Conservation (phyloP, 345 rosid genomes). For the Melaleuca quinquenervia region DNA sequence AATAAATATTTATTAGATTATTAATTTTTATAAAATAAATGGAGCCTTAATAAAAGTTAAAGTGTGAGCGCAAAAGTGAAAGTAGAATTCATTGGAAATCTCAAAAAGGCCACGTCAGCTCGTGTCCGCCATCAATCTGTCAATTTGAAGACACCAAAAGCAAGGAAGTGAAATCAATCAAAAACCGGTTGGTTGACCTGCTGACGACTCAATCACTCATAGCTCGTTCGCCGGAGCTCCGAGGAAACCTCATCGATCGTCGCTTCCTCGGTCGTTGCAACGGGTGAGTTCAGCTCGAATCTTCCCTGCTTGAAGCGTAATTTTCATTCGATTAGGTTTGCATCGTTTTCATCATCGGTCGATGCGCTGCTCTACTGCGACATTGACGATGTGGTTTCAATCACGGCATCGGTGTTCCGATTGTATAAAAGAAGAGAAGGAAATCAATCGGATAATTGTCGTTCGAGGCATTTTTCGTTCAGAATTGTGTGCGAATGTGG, state of each 20-base stretch:
- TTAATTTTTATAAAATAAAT: no score
- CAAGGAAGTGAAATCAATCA: not conserved
- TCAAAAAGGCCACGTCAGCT: not conserved
- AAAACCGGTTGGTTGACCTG: not conserved
- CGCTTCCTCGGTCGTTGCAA: not conserved
- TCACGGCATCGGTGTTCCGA: not conserved
- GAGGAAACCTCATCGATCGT: not conserved
- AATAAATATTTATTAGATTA: no score
- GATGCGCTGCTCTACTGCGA: not conserved
- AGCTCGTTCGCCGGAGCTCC: not conserved
- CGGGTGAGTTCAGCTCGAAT: not conserved
- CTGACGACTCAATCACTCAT: not conserved
- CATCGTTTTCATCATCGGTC: not conserved
- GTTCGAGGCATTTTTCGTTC: not conserved
- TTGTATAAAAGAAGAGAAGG: not conserved
- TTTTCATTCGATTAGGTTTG: not conserved
- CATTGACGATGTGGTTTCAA: not conserved
- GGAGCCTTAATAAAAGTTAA: no score
- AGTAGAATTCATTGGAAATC: not conserved
- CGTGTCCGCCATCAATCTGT: not conserved
- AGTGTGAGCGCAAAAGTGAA: not conserved
- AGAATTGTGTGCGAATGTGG: not conserved
- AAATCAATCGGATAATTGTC: not conserved
- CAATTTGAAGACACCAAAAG: not conserved
- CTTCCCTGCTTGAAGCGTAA: not conserved